Base-by-base conservation (phyloP, 176 grass and related monocot genomes). In the Chrysopogon serrulatus region DNA sequence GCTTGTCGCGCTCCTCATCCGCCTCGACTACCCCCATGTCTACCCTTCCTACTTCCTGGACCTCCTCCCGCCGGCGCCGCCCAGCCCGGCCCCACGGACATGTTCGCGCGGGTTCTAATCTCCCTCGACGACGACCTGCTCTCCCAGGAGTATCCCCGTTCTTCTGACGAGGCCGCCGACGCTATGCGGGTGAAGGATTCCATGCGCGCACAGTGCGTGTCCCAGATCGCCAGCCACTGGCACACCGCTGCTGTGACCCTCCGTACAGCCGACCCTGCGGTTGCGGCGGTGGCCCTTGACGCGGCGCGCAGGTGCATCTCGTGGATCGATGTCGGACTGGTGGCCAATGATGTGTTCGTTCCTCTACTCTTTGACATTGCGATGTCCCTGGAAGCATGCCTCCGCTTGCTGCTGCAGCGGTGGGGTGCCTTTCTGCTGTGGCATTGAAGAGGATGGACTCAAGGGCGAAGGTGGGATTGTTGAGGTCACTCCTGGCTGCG, bases 141-240 rank as follows among this genome's bases (percentile, higher is more conserved):
- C 78, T 96, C 91, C 65, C 93, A 90, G 80, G 96, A 99, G 3
- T 96, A 96, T 73, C 96, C 93, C 18, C 91, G 93, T 56, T 90
- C 53, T 32, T 73, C 82, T 18, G 75, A 81, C 4, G 96, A 96
- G 81, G 32, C 76, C 2, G 71, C 86, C 36, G 96, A 89, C 48
- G 96, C 93, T 17, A 51, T 88, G 82, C 86, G 87, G 24, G 87
- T 99, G 24, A 99, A 99, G 89, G 96, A 99, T 66, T 88, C 96
- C 62, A 92, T 99, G 87, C 96, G 96, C 56, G 71, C 80, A 5
- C 96, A 96, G 89, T 98, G 93, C n/a, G 83, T 96, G 15, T 86
- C 93, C 77, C 93, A 99, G 91, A 96, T 99, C 90, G 93, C 88
- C 5, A 74, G 89, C 48, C 93, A 99, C 73, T 99, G 96, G 96